Evolutionary conservation across 1,284 basidiomycete species (phyloP).

Genomic region (Sporisorium sorghi): DNA sequence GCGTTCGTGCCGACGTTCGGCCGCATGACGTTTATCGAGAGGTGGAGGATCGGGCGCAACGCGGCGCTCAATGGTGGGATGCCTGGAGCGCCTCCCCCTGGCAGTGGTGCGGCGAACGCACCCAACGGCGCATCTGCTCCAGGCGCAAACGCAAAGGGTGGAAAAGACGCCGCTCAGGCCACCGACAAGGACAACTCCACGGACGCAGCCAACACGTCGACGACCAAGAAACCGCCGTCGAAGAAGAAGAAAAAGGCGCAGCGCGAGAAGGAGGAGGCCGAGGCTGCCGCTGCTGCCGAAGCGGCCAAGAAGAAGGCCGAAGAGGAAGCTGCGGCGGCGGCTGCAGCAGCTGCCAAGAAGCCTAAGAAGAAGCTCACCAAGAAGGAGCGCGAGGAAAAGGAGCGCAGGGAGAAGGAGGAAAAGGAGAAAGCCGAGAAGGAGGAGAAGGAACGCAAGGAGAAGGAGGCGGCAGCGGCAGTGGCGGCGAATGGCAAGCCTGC

Average conservation of each 20-base stretch:
- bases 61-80: slow-evolving; percentile 33
- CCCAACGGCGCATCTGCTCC: slow-evolving; percentile 22
- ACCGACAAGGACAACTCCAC: slow-evolving; percentile 36
- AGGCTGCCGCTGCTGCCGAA: slow-evolving; percentile 46
- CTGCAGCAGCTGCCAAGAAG: slow-evolving; percentile 33
- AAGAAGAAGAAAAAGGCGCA: slow-evolving; percentile 61
- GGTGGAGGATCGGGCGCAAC: slow-evolving; percentile 59
- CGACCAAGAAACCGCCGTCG: slow-evolving; percentile 43
- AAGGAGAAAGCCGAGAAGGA: slow-evolving; percentile 61
- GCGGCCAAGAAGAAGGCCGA: slow-evolving; percentile 50
- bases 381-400: slow-evolving; percentile 47
- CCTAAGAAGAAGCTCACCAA: slow-evolving; percentile 60
- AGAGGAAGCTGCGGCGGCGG: slow-evolving; percentile 38
- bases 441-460: slow-evolving; percentile 50
- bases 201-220: slow-evolving; percentile 23
- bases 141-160: slow-evolving; percentile 22
- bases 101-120: slow-evolving; percentile 7
- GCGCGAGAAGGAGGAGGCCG: slow-evolving; percentile 51
- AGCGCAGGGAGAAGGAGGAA: slow-evolving; percentile 48
- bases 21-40: slow-evolving; percentile 59
- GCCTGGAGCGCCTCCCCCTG: slow-evolving; percentile 7
- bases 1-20: slow-evolving; percentile 57
- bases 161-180: slow-evolving; percentile 41
- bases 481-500: slow-evolving; percentile 16
- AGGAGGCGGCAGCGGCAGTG: slow-evolving; percentile 38